Conservation (phyloP, 2,329 filamentous ascomycete species). For the Aspergillus pseudoterreus region DNA sequence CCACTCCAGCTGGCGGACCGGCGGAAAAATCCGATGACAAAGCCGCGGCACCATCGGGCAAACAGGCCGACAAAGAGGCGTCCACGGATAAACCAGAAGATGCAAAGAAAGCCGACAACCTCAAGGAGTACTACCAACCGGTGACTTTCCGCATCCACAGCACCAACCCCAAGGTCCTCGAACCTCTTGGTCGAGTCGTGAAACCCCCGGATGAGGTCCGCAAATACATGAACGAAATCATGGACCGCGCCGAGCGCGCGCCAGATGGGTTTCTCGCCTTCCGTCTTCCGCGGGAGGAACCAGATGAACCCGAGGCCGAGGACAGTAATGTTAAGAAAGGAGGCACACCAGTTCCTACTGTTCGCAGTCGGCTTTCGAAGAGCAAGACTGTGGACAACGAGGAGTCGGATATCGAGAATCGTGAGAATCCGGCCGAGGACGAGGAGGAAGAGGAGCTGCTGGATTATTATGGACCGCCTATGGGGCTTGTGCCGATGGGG, state of each 20-base stretch:
- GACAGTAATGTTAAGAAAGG: constrained; percentile 9
- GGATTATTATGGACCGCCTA: constrained; percentile 40
- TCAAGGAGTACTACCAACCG: constrained; percentile 49
- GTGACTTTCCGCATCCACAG: constrained; percentile 57
- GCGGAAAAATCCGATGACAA: constrained; percentile 13
- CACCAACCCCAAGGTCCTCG: constrained; percentile 49
- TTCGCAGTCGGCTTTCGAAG: constrained; percentile 22
- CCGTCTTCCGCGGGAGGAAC: constrained; percentile 47
- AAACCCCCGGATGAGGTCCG: constrained; percentile 52
- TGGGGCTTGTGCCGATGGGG: constrained; percentile 29
- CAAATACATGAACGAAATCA: constrained; percentile 54
- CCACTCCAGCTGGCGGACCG: constrained; percentile 6
- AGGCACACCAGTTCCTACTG: constrained; percentile 19
- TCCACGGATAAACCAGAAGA: constrained; percentile 8
- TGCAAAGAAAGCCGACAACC: constrained; percentile 15
- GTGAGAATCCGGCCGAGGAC: constrained; percentile 2
- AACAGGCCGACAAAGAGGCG: constrained; percentile 5
- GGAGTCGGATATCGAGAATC: constrained; percentile 24
- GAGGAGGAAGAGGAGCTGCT: constrained; percentile 29
- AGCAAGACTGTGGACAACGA: constrained; percentile 20
- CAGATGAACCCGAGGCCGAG: constrained; percentile 26
- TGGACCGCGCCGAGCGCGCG: constrained; percentile 54
- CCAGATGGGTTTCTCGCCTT: constrained; percentile 55
- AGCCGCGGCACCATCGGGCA: constrained; percentile 5
- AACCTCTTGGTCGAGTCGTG: constrained; percentile 54